phyloP scores from a whole-genome alignment of 1,139 yeast species.

The Hyphopichia pseudoburtonii region DNA sequence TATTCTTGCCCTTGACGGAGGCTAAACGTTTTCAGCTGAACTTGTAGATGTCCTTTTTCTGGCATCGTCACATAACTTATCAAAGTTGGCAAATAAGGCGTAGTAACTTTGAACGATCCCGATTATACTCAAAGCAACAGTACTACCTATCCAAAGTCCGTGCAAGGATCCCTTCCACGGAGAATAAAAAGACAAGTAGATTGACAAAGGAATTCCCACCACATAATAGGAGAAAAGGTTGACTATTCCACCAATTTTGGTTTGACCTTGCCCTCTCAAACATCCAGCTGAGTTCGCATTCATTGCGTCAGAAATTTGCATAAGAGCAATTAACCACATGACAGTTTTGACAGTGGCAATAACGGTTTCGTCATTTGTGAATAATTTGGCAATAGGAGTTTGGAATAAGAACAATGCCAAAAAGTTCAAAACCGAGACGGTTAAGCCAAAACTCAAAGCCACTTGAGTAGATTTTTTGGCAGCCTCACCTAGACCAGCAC shows the following conservation, averaged over 20 bases:
- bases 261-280: conserved; percentile 59
- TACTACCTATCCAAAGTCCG: conserved; percentile 58
- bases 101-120: conserved; percentile 52
- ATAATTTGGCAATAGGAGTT: conserved; percentile 34
- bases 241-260: conserved; percentile 58
- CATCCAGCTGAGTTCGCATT: conserved; percentile 63
- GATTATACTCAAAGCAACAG: conserved; percentile 50
- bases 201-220: conserved; percentile 52
- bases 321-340: conserved; percentile 54
- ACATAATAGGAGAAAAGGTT: conserved; percentile 53
- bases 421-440: conserved; percentile 42
- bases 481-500: conserved; percentile 50
- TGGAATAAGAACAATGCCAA: conserved; percentile 39
- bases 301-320: conserved; percentile 58
- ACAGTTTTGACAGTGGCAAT: conserved; percentile 38
- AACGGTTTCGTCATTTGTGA: conserved; percentile 44
- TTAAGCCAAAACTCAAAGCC: conserved; percentile 43
- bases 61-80: conserved; percentile 41
- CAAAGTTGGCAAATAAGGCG: conserved; percentile 40
- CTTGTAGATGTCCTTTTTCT: conserved; percentile 30
- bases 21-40: not conserved
- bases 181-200: conserved; percentile 48
- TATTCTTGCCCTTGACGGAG: too few species aligned
- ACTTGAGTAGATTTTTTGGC: conserved; percentile 49
- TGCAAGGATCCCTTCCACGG: conserved; percentile 42